Conservation (phyloP, 106 monocot species). For the Dioscorea zingiberensis region DNA sequence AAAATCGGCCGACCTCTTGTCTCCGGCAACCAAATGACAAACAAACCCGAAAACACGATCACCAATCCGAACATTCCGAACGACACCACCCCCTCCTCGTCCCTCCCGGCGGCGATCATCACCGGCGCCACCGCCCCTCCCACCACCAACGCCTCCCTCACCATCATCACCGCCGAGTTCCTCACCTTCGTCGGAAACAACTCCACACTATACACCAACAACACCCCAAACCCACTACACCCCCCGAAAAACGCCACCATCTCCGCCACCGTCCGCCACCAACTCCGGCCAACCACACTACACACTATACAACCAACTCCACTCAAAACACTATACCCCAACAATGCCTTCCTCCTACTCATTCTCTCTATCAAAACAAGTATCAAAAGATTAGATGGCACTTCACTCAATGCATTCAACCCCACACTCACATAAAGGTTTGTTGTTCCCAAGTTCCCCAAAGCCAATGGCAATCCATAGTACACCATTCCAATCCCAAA, state of each 20-base stretch:
- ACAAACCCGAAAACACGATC: slow-evolving; percentile 13
- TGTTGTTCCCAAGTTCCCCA: slow-evolving; percentile 38
- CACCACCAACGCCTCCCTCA: slow-evolving; percentile 37
- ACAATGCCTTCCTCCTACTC: slow-evolving; percentile 16
- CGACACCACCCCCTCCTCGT: slow-evolving; percentile 7
- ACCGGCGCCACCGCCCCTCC: slow-evolving; percentile 42
- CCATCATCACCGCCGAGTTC: slow-evolving; percentile 51
- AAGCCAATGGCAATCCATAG: slow-evolving; percentile 4
- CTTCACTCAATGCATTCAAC: slow-evolving; percentile 64
- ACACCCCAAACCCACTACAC: neutral
- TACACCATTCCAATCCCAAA: slow-evolving; percentile 1
- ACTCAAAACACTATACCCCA: slow-evolving; percentile 25
- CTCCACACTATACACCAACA: neutral
- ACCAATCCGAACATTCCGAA: slow-evolving; percentile 30
- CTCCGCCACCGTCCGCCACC: neutral
- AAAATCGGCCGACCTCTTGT: slow-evolving; percentile 17
- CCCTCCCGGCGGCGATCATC: slow-evolving; percentile 40
- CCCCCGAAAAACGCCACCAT: neutral
- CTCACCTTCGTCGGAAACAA: slow-evolving; percentile 56
- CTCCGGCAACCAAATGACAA: slow-evolving; percentile 19
- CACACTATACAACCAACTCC: slow-evolving; percentile 14
- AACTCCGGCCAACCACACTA: neutral
- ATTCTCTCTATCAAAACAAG: slow-evolving; percentile 32
- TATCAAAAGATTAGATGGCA: slow-evolving; percentile 44
- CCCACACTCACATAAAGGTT: slow-evolving; percentile 64